Evolutionary conservation across 176 grass and related monocot genomes (phyloP).

Genomic region (Juncus effusus): DNA sequence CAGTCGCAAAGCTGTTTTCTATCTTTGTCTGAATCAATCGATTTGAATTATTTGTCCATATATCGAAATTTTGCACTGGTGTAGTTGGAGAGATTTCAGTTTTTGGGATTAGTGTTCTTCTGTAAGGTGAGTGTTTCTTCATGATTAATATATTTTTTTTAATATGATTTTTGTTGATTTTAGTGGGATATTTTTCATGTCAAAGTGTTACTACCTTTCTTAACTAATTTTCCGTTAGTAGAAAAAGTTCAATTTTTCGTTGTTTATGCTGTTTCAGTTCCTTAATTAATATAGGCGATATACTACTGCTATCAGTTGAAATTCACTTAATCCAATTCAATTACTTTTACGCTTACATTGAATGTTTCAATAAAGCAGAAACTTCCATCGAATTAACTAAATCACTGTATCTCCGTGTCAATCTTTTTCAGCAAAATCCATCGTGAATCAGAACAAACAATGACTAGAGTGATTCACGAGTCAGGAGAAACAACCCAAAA

Average conservation of each 20-base stretch:
- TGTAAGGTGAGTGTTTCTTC: conserved; percentile 17
- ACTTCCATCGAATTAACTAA: not conserved
- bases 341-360: conserved; percentile 6
- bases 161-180: not conserved
- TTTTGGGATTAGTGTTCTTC: not conserved
- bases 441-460: conserved; percentile 13
- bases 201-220: not conserved
- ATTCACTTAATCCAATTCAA: not conserved
- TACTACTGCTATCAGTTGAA: not conserved
- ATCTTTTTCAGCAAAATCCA: not conserved
- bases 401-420: not conserved
- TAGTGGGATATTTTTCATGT: too few relatives aligned
- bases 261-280: too few relatives aligned
- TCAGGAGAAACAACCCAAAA: conserved; percentile 62
- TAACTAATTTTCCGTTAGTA: not conserved
- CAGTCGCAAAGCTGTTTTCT: not conserved
- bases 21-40: conserved; percentile 13
- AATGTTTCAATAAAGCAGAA: not conserved
- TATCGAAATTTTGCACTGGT: not conserved
- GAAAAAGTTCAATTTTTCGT: too few relatives aligned
- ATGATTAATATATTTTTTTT: not conserved
- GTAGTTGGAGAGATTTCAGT: conserved; percentile 1
- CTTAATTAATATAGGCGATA: too few relatives aligned
- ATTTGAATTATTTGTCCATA: conserved; percentile 19
- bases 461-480: conserved; percentile 73